phyloP scores from a whole-genome alignment of 2,329 filamentous ascomycete genomes.

The Amylocarpus encephaloides region DNA sequence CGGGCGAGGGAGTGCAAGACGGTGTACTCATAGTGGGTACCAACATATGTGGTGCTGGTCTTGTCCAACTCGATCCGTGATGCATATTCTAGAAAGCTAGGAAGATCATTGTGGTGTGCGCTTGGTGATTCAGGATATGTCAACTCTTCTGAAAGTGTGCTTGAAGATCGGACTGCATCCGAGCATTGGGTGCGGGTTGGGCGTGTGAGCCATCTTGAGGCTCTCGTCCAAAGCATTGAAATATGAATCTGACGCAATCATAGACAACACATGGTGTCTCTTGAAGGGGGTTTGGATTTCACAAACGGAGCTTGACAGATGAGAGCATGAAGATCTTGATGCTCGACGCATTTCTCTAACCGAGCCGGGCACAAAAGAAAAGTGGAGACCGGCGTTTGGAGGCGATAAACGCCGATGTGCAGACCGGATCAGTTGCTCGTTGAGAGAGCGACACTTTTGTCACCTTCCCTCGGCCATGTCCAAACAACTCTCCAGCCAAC shows the following conservation, averaged over 20 bases:
- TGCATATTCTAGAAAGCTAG: slow-evolving; percentile 60
- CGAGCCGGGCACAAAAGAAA: too few species aligned
- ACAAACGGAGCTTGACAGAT: slow-evolving; percentile 7
- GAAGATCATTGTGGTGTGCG: slow-evolving; percentile 54
- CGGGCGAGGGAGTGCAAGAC: slow-evolving; percentile 48
- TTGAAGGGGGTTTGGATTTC: background rate
- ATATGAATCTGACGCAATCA: background rate
- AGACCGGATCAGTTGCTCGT: background rate
- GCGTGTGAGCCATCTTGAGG: slow-evolving; percentile 17
- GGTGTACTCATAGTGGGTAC: slow-evolving; percentile 73
- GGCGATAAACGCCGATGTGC: background rate
- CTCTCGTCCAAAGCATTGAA: slow-evolving; percentile 14
- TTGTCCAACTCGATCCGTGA: slow-evolving; percentile 46
- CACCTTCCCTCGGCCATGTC: slow-evolving; percentile 11
- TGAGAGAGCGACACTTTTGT: background rate
- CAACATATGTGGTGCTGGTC: slow-evolving; percentile 56
- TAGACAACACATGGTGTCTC: background rate
- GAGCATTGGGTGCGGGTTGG: slow-evolving; percentile 14
- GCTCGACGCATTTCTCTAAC: too few species aligned
- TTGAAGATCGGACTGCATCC: slow-evolving; percentile 21
- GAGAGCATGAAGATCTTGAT: too few species aligned
- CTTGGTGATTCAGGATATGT: slow-evolving; percentile 42
- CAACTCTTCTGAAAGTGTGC: slow-evolving; percentile 22
- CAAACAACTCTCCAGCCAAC: background rate
- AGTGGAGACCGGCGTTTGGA: too few species aligned